A percentile compares a stretch with the other conserved stretches of the same genome.
phyloP scores from a whole-genome alignment of 2,329 filamentous ascomycete species.

The Chaetomiaceae sp. region DNA sequence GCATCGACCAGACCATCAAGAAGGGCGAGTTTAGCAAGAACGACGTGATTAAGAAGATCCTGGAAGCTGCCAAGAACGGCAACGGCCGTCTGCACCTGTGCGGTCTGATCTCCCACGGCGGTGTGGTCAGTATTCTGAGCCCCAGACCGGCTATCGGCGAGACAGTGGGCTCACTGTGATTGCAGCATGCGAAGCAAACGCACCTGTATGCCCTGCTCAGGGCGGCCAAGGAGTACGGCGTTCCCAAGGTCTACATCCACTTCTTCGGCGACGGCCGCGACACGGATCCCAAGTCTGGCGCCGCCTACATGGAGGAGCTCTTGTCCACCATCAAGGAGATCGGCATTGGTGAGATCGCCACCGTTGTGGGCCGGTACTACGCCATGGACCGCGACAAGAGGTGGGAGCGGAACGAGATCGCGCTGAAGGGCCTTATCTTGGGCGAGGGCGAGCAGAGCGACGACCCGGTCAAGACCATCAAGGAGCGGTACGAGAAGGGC shows the following conservation, averaged over 20 bases:
- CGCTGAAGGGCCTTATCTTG: constrained; percentile 75
- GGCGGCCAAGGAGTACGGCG: constrained; percentile 79
- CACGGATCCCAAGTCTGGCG: constrained; percentile 92
- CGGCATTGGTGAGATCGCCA: constrained; percentile 80
- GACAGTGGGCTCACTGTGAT: constrained; percentile 13
- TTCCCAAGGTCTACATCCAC: constrained; percentile 94
- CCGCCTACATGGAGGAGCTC: constrained; percentile 80
- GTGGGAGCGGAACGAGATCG: constrained; percentile 91
- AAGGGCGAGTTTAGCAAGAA: constrained; percentile 72
- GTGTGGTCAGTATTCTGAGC: constrained; percentile 53
- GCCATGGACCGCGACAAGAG: constrained; percentile 99
- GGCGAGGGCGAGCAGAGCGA: constrained; percentile 82
- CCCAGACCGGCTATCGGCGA: neutral
- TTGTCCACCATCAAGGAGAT: constrained; percentile 76
- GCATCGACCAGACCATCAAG: constrained; percentile 91
- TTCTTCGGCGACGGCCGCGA: constrained; percentile 98
- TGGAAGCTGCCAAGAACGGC: constrained; percentile 74
- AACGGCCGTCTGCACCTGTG: constrained; percentile 90
- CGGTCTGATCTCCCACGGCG: constrained; percentile 89
- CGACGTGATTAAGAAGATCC: constrained; percentile 67
- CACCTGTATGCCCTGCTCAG: constrained; percentile 83
- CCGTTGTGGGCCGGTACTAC: constrained; percentile 92
- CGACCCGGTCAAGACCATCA: constrained; percentile 81
- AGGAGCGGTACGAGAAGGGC: constrained; percentile 77
- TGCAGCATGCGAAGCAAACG: constrained; percentile 82